phyloP scores from a whole-genome alignment of 106 monocot species.

The Apostasia ramifera region DNA sequence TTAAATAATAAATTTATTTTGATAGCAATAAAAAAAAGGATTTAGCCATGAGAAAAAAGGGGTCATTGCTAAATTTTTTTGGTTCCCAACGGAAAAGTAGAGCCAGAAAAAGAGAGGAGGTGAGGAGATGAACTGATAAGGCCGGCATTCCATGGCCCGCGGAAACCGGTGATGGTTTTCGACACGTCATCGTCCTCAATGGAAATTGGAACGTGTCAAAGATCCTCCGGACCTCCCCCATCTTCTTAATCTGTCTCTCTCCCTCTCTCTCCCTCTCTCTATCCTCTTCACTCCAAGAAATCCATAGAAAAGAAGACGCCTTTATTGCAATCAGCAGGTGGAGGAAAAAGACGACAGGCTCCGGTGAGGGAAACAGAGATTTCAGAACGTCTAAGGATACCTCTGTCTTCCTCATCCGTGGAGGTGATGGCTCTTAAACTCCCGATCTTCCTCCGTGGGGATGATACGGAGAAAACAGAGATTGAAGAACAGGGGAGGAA shows the following conservation, averaged over 20 bases:
- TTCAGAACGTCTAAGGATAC: background rate
- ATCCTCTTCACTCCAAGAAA: background rate
- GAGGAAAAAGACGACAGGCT: background rate
- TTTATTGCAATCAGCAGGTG: background rate
- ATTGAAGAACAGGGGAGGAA: background rate
- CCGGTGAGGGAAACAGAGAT: background rate
- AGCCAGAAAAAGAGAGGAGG: no score
- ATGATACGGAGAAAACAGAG: background rate
- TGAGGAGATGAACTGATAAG: background rate
- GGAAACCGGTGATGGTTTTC: background rate
- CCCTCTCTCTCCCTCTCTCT: constrained; percentile 2
- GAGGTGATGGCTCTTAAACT: background rate
- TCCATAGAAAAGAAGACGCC: background rate
- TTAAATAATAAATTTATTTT: no score
- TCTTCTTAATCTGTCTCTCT: background rate
- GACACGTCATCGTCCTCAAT: constrained; percentile 1
- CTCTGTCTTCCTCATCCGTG: background rate
- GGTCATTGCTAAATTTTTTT: no score
- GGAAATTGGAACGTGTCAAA: constrained; percentile 2
- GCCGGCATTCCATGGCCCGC: background rate
- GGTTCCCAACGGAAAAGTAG: no score
- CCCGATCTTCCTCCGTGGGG: background rate
- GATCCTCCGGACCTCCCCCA: background rate
- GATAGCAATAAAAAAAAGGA: no score
- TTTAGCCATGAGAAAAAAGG: no score